Evolutionary conservation across 2,329 filamentous ascomycete genomes (phyloP), one percentile per base, ranked within the genome.

Genomic region (Penicillium sp.): DNA sequence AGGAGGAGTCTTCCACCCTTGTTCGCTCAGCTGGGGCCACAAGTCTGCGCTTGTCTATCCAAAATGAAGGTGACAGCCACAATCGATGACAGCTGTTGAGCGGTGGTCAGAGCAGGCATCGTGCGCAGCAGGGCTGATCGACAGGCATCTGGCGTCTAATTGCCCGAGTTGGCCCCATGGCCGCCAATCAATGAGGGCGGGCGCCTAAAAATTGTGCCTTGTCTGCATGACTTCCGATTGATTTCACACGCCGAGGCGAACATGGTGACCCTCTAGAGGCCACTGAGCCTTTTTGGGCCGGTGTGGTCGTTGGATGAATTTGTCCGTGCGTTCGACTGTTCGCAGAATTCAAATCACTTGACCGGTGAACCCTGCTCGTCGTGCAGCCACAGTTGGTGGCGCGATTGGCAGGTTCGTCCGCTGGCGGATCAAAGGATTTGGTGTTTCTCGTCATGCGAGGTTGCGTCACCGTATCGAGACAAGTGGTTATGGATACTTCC

Each of bases 171-270:
- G 62, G 48, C 59, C 53, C 55, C 45, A 58, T 55, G 64, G 43
- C 58, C 58, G 53, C 65, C 63, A 67, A 67, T 67, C 63, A 49
- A 45, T 61, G 58, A 63, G 52, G 35, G 38, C 53, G 52, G 61
- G 67, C 65, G 68, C 67, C 65, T 68, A 65, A 67, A 55, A 52
- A 43, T 52, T 40, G 56, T 61, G 57, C 57, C 51, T 60, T 28
- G 54, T 53, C 62, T 61, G 63, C 61, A 58, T 19, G n/a, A 26
- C 45, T 60, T 38, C 40, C 7, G 52, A 54, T 58, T 37, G 16
- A 37, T 59, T 51, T 55, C 56, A 61, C 52, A 62, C 28, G 26
- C 33, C 43, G 35, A 26, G 28, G n/a, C 8, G 28, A 19, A 37
- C 26, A 55, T 11, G 42, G 19, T 1, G 13, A 45, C 33, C 28